phyloP scores from a whole-genome alignment of 306 rosid genomes.

The Malus sieversii region DNA sequence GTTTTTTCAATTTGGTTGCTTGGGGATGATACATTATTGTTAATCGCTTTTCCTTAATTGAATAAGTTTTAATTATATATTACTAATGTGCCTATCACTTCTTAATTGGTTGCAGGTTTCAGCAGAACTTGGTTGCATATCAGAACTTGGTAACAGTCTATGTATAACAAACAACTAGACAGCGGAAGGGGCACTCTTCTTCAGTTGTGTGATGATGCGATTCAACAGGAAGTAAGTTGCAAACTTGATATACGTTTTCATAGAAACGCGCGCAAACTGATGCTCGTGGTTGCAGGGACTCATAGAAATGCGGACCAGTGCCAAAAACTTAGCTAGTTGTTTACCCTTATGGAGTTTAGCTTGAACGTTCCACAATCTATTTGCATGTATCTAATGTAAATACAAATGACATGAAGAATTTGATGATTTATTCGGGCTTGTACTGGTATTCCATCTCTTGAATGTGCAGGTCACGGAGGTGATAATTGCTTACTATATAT shows the following conservation, averaged over 20 bases:
- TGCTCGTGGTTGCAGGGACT: neutral
- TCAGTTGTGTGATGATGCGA: constrained; percentile 95
- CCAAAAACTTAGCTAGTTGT: neutral
- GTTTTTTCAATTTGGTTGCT: neutral
- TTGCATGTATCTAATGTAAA: neutral
- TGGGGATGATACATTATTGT: neutral
- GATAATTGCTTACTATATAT: constrained; percentile 36
- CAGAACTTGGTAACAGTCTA: constrained; percentile 95
- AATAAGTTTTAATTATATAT: neutral
- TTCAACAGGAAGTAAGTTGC: constrained; percentile 91
- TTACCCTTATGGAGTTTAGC: neutral
- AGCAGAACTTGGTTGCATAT: constrained; percentile 75
- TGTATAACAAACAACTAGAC: constrained; percentile 97
- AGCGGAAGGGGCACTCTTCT: constrained; percentile 99
- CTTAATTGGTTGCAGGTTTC: constrained; percentile 51
- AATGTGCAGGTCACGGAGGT: constrained; percentile 81
- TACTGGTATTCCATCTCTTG: constrained; percentile 1
- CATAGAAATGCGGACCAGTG: too few species aligned
- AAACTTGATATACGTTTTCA: constrained; percentile 1
- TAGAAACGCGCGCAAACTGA: neutral
- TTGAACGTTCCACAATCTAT: neutral
- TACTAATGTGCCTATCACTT: constrained; percentile 10
- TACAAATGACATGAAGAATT: neutral
- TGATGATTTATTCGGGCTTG: neutral
- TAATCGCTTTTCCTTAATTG: neutral